Base-by-base conservation (phyloP, 805 yeast species). In the Teunomyces atbi region DNA sequence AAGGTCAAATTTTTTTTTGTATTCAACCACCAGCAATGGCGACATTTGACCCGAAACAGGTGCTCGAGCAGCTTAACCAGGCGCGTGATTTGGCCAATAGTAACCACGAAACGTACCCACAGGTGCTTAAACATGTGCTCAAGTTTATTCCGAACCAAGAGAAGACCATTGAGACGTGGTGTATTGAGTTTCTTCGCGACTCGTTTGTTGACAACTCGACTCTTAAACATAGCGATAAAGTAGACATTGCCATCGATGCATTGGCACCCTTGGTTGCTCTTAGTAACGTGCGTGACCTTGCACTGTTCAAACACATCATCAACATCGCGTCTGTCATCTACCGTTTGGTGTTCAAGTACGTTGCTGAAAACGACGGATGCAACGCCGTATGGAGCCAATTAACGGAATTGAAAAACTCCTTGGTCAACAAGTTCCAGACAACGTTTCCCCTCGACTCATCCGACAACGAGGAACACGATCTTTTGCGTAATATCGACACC, bases 361-460 rank as follows among this genome's bases (percentile, higher is more conserved):
- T 77, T 45, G 72, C 76, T 7, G 72, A 74, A n/a, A 68, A 68
- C 48, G 80, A 78, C 45, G 74, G 77, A 28, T 64, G 71, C 48
- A 56, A 56, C 42, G 60, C 54, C n/a, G 55, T 67, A 16, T 89
- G 96, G 96, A 61, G 67, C 20, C 71, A 74, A 39, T 57, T 87
- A 50, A 61, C 70, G 12, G 74, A 71, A 5, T 64, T 91, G 56
- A 88, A 86, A 64, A 69, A 70, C 26, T 69, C 68, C 28, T 70
- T 89, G n/a, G 61, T 86, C n/a, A 64, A 72, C 7, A 75, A 81
- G 47, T 88, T 89, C 82, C 78, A 74, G 18, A 61, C 80, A 3
- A 66, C 59, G 3, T 82, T 73, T 54, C 89, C 89, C 3, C 70
- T 81, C 45, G 62, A 67, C 16, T 65, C 74, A 12, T 65, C 73